Percentiles rank a stretch among this genome's conserved stretches.
These are phyloP conservation scores for Ceratocystis destructans DNA, from an alignment of 2,329 filamentous ascomycete species.

Conservation along the genomic window DNA sequence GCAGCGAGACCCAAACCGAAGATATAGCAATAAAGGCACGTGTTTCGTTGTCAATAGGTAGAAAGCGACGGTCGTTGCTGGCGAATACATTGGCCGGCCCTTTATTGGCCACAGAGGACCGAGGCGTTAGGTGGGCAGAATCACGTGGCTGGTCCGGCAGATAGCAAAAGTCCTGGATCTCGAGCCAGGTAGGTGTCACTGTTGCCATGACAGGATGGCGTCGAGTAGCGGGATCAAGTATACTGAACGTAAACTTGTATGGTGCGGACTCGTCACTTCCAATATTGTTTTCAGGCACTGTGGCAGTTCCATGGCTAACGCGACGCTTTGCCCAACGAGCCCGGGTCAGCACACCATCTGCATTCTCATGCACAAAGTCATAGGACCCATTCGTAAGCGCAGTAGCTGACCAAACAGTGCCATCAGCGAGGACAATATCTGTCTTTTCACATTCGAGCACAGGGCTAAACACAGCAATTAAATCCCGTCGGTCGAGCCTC, in stretches of 20 bases:
- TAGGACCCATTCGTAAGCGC: constrained; percentile 44
- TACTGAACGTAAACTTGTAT: constrained; percentile 59
- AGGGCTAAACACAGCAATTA: constrained; percentile 57
- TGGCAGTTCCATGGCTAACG: constrained; percentile 23
- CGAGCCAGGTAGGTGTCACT: constrained; percentile 48
- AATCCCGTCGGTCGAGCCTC: constrained; percentile 31
- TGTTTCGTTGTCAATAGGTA: constrained; percentile 22
- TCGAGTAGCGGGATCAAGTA: constrained; percentile 53
- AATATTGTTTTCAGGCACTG: constrained; percentile 22
- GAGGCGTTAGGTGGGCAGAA: background rate
- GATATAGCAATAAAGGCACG: constrained; percentile 22
- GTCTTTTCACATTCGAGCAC: constrained; percentile 34
- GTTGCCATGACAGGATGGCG: constrained; percentile 63
- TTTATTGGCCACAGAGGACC: constrained; percentile 9
- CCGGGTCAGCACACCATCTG: constrained; percentile 9
- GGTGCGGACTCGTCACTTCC: constrained; percentile 17
- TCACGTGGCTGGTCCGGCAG: constrained; percentile 10
- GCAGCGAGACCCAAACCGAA: constrained; percentile 23
- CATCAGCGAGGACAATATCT: constrained; percentile 54
- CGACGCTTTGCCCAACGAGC: constrained; percentile 16
- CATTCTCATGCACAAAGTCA: constrained; percentile 43
- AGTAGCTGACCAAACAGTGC: constrained; percentile 43
- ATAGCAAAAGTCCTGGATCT: constrained; percentile 44
- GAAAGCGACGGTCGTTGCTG: constrained; percentile 16
- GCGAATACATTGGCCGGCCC: background rate